Evolutionary conservation across 1,139 yeast genomes (phyloP), one percentile per base, ranked within the genome.

Genomic region (Geotrichum candidum): DNA sequence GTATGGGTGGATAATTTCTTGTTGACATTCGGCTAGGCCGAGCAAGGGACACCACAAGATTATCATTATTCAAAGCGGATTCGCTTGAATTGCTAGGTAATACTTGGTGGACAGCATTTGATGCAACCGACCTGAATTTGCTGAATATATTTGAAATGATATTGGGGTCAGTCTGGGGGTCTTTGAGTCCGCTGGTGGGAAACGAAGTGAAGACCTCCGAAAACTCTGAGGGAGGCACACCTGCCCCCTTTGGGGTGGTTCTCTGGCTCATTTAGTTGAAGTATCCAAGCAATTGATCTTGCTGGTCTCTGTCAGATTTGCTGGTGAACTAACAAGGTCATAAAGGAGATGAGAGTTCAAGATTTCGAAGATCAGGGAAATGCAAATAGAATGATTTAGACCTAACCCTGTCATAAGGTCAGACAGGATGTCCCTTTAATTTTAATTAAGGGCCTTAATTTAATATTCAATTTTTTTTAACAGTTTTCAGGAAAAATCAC

Each of bases 61-160:
- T 25, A 9, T 54, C 52, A 13, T 23, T 41, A 50, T 13, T 50
- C 31, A n/a, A 13, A 18, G 53, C 15, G 15, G 46, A 18, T 5
- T 56, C 58, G 15, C 38, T 51, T 22, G 59, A 7, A 13, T 53
- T n/a, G 11, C 29, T 35, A 2, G 65, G 72, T 11, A 71, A 63
- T 1, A 69, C 74, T 53, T 67, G 67, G 13, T 67, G 66, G 60
- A 71, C 68, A 23, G 68, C 72, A 23, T 66, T 64, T 15, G 70
- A 66, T 2, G 74, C 74, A 18, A 72, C 73, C n/a, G 70, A 66
- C 51, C 66, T 65, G 63, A 72, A 65, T 55, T 66, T 66, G 41
- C 65, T 65, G 61, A 70, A 70, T 56, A 70, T 65, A 51, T 63
- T 66, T 3, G 71, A 65, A 38, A 70, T 56, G 5, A 67, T 56